Conservation (phyloP, 1,139 yeast species). For the Candida mesenterica region DNA sequence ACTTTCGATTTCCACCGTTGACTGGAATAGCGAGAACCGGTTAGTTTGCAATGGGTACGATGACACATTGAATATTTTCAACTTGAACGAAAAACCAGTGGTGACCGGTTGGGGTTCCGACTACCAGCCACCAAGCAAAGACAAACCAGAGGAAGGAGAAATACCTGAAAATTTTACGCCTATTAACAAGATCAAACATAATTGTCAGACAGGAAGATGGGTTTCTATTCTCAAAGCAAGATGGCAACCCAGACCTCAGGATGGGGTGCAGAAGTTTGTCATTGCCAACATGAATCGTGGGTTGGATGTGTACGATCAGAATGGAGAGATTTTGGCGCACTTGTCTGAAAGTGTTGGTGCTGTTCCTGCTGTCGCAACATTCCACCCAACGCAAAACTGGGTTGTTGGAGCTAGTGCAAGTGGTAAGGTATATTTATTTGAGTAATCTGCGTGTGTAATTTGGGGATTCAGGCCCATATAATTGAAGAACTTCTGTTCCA, state of each 20-base stretch:
- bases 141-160: slow-evolving; percentile 20
- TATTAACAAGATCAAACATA: slow-evolving; percentile 65
- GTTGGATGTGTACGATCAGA: slow-evolving; percentile 73
- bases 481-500: too few relatives aligned
- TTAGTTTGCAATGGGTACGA: slow-evolving; percentile 93
- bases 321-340: slow-evolving; percentile 78
- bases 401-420: slow-evolving; percentile 91
- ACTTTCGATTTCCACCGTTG: slow-evolving; percentile 79
- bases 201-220: slow-evolving; percentile 97
- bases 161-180: slow-evolving; percentile 48
- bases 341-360: slow-evolving; percentile 67
- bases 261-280: slow-evolving; percentile 76
- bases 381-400: slow-evolving; percentile 90
- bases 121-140: slow-evolving; percentile 17
- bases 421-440: slow-evolving; percentile 78
- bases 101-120: slow-evolving; percentile 29
- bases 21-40: slow-evolving; percentile 75
- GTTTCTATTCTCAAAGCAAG: slow-evolving; percentile 84
- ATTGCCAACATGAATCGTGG: slow-evolving; percentile 92
- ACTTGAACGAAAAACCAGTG: slow-evolving; percentile 22
- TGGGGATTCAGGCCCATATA: too few relatives aligned
- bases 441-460: slow-evolving; percentile 15
- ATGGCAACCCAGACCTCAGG: slow-evolving; percentile 74
- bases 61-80: slow-evolving; percentile 65
- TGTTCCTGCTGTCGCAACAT: slow-evolving; percentile 82